A percentile compares a stretch with the other conserved stretches of the same genome.
These are phyloP conservation scores for Linaria vulgaris DNA, from an alignment of 257 asterid genomes.

Conservation along the genomic window DNA sequence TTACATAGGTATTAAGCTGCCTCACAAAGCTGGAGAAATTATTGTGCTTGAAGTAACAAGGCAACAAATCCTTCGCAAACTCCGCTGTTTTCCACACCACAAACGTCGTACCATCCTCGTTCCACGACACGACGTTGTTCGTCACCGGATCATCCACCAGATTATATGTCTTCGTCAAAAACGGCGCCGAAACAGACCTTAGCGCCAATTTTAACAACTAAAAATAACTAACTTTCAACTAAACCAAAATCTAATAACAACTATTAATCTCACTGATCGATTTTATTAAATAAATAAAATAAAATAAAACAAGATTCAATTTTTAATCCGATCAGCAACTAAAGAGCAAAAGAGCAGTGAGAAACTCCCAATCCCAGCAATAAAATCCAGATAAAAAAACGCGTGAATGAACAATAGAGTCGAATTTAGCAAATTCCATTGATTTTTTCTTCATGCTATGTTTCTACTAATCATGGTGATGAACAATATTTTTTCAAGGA, in stretches of 20 bases:
- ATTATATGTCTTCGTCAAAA: constrained; percentile 71
- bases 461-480: background rate
- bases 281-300: background rate
- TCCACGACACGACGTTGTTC: constrained; percentile 80
- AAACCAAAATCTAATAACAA: background rate
- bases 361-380: constrained; percentile 94
- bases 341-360: constrained; percentile 87
- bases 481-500: too few species aligned
- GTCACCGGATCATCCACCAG: constrained; percentile 69
- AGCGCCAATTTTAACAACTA: constrained; percentile 45
- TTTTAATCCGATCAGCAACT: constrained; percentile 38
- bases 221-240: background rate
- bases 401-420: constrained; percentile 49
- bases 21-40: constrained; percentile 92
- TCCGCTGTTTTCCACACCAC: constrained; percentile 94
- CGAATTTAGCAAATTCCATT: constrained; percentile 53
- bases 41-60: constrained; percentile 79
- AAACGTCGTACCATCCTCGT: constrained; percentile 65
- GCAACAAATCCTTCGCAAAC: constrained; percentile 74
- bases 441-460: constrained; percentile 18
- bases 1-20: constrained; percentile 90
- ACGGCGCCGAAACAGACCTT: constrained; percentile 89
- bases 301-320: too few species aligned
- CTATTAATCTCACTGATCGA: too few species aligned
- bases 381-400: constrained; percentile 72